Conservation (phyloP, 495 filamentous ascomycete genomes). For the Hypoxylon cercidicola region DNA sequence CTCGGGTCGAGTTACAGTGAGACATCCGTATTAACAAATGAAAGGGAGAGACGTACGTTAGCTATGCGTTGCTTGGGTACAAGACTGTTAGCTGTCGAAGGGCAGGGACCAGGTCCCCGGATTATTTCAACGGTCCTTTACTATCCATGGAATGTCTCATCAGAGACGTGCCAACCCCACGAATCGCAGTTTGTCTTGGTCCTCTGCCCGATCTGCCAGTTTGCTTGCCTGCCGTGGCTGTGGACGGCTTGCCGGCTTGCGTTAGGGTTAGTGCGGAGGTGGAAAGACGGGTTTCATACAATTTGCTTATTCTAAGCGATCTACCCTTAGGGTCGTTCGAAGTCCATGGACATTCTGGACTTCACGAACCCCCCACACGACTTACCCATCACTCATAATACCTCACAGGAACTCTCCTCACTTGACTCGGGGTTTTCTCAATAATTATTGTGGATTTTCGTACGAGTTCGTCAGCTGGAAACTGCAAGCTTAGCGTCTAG, state of each 20-base stretch:
- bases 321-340: neutral
- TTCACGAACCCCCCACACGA: neutral
- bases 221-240: constrained; percentile 9
- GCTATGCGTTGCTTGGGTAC: constrained; percentile 7
- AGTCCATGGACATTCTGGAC: constrained; percentile 23
- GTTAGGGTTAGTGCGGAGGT: constrained; percentile 11
- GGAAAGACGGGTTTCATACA: constrained; percentile 10
- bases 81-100: constrained; percentile 10
- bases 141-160: constrained; percentile 30
- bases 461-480: constrained; percentile 3
- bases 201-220: too few species aligned
- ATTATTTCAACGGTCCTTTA: constrained; percentile 28
- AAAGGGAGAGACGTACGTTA: constrained; percentile 8
- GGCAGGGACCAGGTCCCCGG: constrained; percentile 32
- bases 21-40: constrained; percentile 9
- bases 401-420: neutral
- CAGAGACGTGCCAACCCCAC: constrained; percentile 18
- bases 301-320: constrained; percentile 11
- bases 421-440: neutral
- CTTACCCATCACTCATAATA: neutral
- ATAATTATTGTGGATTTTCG: neutral
- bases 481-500: neutral
- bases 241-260: constrained; percentile 15
- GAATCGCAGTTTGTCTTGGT: constrained; percentile 19
- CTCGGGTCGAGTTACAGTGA: constrained; percentile 5